Conservation (phyloP, 73 alveolate species). For the Urostyla sp. region DNA sequence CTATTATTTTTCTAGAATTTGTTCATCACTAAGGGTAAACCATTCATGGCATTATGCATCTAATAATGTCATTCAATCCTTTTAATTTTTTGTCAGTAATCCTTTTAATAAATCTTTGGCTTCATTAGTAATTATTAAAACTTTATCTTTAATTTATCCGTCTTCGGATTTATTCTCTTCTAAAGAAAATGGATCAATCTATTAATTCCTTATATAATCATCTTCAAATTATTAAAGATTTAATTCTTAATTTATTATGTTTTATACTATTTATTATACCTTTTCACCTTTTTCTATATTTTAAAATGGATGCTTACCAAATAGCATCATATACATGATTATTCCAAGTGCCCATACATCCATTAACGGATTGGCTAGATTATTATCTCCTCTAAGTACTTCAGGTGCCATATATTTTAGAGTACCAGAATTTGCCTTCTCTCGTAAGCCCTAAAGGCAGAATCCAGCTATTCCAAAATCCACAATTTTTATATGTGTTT, state of each 20-base stretch:
- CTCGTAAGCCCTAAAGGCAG: background rate
- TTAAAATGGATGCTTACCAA: constrained; percentile 57
- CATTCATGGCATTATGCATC: constrained; percentile 23
- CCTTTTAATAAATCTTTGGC: constrained; percentile 14
- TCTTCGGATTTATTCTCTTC: background rate
- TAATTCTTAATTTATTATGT: background rate
- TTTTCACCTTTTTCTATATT: background rate
- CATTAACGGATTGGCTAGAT: constrained; percentile 46
- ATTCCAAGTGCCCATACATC: constrained; percentile 66
- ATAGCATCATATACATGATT: constrained; percentile 48
- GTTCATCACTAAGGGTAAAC: constrained; percentile 14
- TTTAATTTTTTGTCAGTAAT: constrained; percentile 10
- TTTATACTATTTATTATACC: background rate
- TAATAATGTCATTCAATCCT: background rate
- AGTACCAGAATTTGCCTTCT: constrained; percentile 22
- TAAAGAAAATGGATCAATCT: background rate
- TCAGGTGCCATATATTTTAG: constrained; percentile 51
- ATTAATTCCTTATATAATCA: background rate
- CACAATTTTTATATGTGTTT: constrained; percentile 35
- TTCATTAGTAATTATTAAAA: background rate
- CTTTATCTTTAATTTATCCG: background rate
- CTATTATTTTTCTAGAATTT: background rate
- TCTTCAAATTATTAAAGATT: background rate
- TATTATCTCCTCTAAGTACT: constrained; percentile 17
- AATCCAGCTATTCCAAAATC: constrained; percentile 48